Base-by-base conservation (phyloP, 257 asterid species). In the Hygrophila difformis region DNA sequence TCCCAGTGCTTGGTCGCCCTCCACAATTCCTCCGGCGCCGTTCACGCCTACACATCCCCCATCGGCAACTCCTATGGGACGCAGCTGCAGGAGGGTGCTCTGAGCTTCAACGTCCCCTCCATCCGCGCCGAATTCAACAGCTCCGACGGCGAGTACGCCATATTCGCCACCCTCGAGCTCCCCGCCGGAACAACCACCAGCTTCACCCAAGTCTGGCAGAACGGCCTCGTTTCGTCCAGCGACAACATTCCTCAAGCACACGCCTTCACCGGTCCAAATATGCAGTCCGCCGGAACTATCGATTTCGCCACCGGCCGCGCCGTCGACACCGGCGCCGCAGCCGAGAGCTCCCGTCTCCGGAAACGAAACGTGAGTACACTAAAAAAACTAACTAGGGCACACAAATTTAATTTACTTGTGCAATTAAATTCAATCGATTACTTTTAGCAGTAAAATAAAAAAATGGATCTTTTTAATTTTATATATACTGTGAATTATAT, bases 171-270 rank as follows among this genome's bases (percentile, higher is more conserved):
- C 8, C 9, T 87, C 19, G 46, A 42, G 15, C 81, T 87, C 18
- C 88, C 93, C 0, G 8, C 47, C 5, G 37, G 37, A 1, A 81
- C 76, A 3, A 33, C 52, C 8, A 75, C 93, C 0, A 66, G 66
- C n/a, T 84, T 78, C 34, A 61, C 59, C 11, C 95, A 83, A 14
- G 84, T 72, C 1, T 87, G 94, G 97, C 97, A 87, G 43, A 35
- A 37, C 39, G 97, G 97, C 0, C 52, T 0, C 17, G 61, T 87
- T 13, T 38, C 71, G 4, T 79, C 78, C 0, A 24, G 8, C 8
- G 58, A 20, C 31, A 5, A 4, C 37, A n/a, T n/a, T n/a, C 81
- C 66, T 39, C 11, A 0, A 14, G 0, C 0, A 7, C 96, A 87
- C 36, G 9, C 0, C 13, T 8, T 1, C 2, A 10, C 1, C 13